phyloP scores from a whole-genome alignment of 768 basidiomycete species.

The Termitomyces heimii region DNA sequence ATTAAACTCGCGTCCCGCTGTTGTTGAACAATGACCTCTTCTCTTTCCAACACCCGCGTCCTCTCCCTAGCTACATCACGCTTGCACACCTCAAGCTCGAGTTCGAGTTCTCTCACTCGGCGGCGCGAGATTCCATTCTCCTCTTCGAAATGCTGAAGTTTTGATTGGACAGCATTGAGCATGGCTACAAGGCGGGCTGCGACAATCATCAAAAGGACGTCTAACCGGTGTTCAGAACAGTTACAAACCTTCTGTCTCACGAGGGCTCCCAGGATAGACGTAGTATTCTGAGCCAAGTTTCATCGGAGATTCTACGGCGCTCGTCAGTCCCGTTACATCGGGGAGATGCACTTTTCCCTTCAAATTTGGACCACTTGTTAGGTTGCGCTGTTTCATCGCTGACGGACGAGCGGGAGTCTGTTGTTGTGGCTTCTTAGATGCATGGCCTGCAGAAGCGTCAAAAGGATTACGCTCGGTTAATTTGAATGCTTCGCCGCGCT shows the following conservation, averaged over 20 bases:
- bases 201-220: neutral
- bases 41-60: conserved; percentile 53
- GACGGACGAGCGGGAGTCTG: conserved; percentile 10
- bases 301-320: conserved; percentile 69
- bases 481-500: conserved; percentile 9
- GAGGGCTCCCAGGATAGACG: conserved; percentile 38
- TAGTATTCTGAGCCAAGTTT: conserved; percentile 48
- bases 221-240: neutral
- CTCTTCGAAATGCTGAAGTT: conserved; percentile 67
- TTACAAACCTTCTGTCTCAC: conserved; percentile 60
- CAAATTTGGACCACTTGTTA: conserved; percentile 15
- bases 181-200: conserved; percentile 58
- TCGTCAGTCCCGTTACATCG: conserved; percentile 81
- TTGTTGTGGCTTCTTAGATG: conserved; percentile 23
- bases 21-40: conserved; percentile 37
- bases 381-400: conserved; percentile 14
- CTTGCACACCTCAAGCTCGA: conserved; percentile 80
- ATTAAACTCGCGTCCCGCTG: conserved; percentile 21
- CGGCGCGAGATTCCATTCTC: conserved; percentile 80
- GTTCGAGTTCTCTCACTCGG: conserved; percentile 82
- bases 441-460: conserved; percentile 14
- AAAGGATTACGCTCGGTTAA: conserved; percentile 30
- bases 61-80: conserved; percentile 71
- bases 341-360: conserved; percentile 54
- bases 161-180: conserved; percentile 57